Base-by-base conservation (phyloP, 2,329 filamentous ascomycete genomes). In the Zarea fungicola region DNA sequence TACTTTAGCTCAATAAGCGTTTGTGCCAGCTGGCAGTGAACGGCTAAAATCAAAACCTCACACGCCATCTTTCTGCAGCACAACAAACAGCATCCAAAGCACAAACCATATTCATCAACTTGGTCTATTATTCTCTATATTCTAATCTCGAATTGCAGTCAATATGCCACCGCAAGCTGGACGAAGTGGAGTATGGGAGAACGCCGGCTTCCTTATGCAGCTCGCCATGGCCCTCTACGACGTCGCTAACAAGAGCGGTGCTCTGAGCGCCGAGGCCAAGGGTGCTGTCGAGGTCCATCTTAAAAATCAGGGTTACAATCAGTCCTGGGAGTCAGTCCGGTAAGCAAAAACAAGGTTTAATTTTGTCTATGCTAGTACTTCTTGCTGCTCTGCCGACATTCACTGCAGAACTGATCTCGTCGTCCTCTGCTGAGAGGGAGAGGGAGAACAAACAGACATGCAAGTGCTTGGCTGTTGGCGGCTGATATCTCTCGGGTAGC, bases 311-410 rank as follows among this genome's bases (percentile, higher is more conserved):
- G 64, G 69, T 7, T 59, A 66, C 43, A 51, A 53, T 6, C 66
- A 69, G n/a, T 68, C 66, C 4, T 75, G 71, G 70, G 67, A 75
- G 25, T 69, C 60, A 1, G 63, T 75, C 42, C 70, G 73, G 73
- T 74, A 65, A 36, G 69, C n/a, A n/a, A n/a, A n/a, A n/a, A n/a
- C 62, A 8, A n/a, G n/a, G n/a, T n/a, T n/a, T n/a, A n/a, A n/a
- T n/a, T n/a, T n/a, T n/a, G n/a, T n/a, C n/a, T n/a, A n/a, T n/a
- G n/a, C n/a, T n/a, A n/a, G n/a, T n/a, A n/a, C n/a, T n/a, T n/a
- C n/a, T n/a, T 23, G 14, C 13, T 44, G 10, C 11, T 14, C 8
- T 42, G 19, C n/a, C n/a, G n/a, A n/a, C n/a, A n/a, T n/a, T n/a
- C n/a, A n/a, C n/a, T n/a, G n/a, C n/a, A n/a, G n/a, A n/a, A n/a